Evolutionary conservation across 306 rosid genomes (phyloP), one percentile per base, ranked within the genome.

Genomic region (Hylodesmum podocarpum): DNA sequence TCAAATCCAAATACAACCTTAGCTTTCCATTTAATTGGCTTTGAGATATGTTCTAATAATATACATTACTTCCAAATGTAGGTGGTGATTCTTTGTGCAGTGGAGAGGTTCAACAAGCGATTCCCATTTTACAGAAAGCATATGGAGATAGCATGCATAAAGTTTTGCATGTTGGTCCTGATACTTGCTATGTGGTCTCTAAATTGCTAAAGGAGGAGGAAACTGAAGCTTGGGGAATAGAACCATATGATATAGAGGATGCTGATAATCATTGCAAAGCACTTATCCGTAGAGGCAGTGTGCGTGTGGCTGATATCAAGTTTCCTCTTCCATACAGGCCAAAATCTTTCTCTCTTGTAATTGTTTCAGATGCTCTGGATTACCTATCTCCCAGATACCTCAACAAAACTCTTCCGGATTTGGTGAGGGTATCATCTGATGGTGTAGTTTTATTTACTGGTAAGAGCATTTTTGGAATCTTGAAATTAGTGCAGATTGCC

Each of bases 211-310:
- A 72, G 75, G 87, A 91, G 80, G 89, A 84, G 12, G 97, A 87
- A 81, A 89, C 94, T 67, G 92, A 87, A 77, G 97, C 90, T 18
- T 91, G 97, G 97, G 97, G 92, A 46, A 39, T 84, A 73, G 97
- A 91, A 59, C 97, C 97, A 15, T 91, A 89, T 22, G 94, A 89
- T 71, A 73, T 79, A 66, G 97, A 89, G 82, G 97, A 89, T 57
- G 88, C 81, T n/a, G 91, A 86, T 81, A 72, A 77, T 72, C 57
- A 51, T 58, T 91, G 93, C 86, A 87, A 79, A 75, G 37, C 88
- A 75, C 92, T 87, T 73, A 87, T 91, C 55, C 83, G 63, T 66
- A 87, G 72, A 76, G 89, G 89, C 84, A 40, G 78, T 33, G 90
- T 91, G 77, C 90, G 91, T 29, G 91, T 91, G 34, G 78, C 88